These are phyloP conservation scores for Hypoxylon cercidicola DNA, from an alignment of 495 filamentous ascomycete genomes.

Conservation along the genomic window DNA sequence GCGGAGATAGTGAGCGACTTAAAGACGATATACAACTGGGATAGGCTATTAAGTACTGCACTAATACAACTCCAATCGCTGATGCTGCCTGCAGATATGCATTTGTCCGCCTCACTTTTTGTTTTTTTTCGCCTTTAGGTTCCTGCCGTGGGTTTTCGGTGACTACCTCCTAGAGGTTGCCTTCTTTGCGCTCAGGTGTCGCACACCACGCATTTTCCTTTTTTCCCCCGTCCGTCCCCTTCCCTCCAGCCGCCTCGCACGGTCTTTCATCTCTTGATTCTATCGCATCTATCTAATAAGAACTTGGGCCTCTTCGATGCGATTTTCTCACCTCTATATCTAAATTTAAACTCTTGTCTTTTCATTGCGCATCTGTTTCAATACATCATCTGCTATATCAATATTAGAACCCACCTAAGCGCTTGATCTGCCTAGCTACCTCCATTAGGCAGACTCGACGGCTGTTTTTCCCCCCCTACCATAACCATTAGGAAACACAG, in stretches of 20 bases:
- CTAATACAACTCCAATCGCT: constrained; percentile 4
- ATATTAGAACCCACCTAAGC: not conserved
- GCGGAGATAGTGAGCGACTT: constrained; percentile 20
- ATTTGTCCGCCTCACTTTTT: constrained; percentile 50
- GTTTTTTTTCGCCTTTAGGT: constrained; percentile 14
- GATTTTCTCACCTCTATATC: not conserved
- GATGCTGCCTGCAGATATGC: constrained; percentile 9
- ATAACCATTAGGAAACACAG: constrained; percentile 8
- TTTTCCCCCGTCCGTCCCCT: not conserved
- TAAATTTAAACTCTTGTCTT: not conserved
- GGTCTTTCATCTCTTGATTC: not conserved
- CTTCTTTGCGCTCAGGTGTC: constrained; percentile 2
- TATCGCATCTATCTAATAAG: constrained; percentile 17
- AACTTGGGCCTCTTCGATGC: constrained; percentile 3
- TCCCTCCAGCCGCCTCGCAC: constrained; percentile 2
- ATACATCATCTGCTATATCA: constrained; percentile 7
- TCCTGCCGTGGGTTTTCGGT: constrained; percentile 12
- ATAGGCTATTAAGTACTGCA: constrained; percentile 16
- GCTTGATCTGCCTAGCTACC: constrained; percentile 2
- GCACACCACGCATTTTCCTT: constrained; percentile 14
- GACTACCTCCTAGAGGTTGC: constrained; percentile 18
- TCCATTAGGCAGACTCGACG: not conserved
- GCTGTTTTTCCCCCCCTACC: constrained; percentile 1
- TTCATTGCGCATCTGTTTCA: constrained; percentile 14
- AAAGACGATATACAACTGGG: not conserved